Evolutionary conservation across 768 basidiomycete species (phyloP), one percentile per base, ranked within the genome.

Genomic region (Roridomyces roridus): DNA sequence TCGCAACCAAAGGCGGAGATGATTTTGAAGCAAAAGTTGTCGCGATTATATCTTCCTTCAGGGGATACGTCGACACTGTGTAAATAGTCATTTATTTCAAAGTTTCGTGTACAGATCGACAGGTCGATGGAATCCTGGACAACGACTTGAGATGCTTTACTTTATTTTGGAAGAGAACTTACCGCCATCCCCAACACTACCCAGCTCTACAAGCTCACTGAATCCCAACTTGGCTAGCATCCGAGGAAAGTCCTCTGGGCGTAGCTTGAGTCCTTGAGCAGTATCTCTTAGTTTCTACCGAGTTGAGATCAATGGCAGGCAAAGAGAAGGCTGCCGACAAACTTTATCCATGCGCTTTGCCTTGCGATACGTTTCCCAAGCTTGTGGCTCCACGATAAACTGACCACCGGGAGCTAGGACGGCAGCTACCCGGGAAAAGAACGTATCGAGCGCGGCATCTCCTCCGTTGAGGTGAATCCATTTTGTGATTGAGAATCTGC

Each of bases 381-480:
- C 78, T 66, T 97, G 94, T 0, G 92, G 87, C 67, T 97, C 94
- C 2, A 97, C 75, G 1, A 96, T 67, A 51, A 96, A 88, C 1
- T 70, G 76, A 4, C 92, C 92, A 0, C 85, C 87, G 0, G 80
- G 72, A n/a, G 71, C 75, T 15, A 97, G 77, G 3, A 82, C 79
- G 24, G 69, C 65, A 60, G 85, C 74, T 0, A 87, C 83, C 37
- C 85, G 83, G 3, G 68, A 72, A 65, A 96, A 96, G 70, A 95
- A 92, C 0, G 60, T 55, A 31, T 70, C 62, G n/a, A 96, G 64
- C 0, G 86, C 94, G 1, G 82, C 81, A 65, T 97, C 94, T 10
- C 90, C 89, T 11, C 78, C 77, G 61, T 94, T 87, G 10, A 96
- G 76, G 70, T 96, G 94, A 26, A 96, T 92, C 94, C 94, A 96